Evolutionary conservation across 257 asterid genomes (phyloP).

Genomic region (Knoxia roxburghii): DNA sequence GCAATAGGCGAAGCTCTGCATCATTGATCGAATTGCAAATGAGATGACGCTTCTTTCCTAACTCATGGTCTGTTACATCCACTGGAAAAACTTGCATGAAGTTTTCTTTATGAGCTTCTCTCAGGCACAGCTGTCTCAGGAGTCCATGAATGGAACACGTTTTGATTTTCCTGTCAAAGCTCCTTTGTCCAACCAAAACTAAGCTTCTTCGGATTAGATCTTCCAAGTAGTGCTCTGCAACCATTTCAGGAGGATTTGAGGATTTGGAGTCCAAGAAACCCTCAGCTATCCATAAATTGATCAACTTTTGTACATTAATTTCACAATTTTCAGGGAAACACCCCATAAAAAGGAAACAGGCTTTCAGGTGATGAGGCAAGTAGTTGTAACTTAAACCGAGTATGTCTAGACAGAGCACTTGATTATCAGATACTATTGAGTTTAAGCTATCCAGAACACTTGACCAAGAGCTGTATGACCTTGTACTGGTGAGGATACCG

Average conservation of each 20-base stretch:
- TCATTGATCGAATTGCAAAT: slow-evolving; percentile 13
- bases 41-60: slow-evolving; percentile 10
- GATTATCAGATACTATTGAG: too few species aligned
- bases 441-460: too few species aligned
- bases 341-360: slow-evolving; percentile 36
- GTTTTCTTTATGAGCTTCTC: slow-evolving; percentile 32
- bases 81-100: slow-evolving; percentile 18
- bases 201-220: slow-evolving; percentile 34
- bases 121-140: slow-evolving; percentile 32
- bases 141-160: slow-evolving; percentile 32
- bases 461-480: too few species aligned
- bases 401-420: neutral
- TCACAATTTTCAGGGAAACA: slow-evolving; percentile 32
- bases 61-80: neutral
- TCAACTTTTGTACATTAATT: slow-evolving; percentile 23
- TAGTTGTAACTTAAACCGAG: slow-evolving; percentile 22
- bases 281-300: slow-evolving; percentile 33
- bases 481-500: too few species aligned
- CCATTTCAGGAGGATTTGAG: slow-evolving; percentile 6
- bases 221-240: slow-evolving; percentile 32
- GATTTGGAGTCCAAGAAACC: slow-evolving; percentile 21
- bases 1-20: neutral
- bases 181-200: slow-evolving; percentile 21
- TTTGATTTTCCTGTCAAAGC: slow-evolving; percentile 23
- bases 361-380: slow-evolving; percentile 34